Evolutionary conservation across 805 yeast genomes (phyloP).

Genomic region (Ogataea salicorniae): DNA sequence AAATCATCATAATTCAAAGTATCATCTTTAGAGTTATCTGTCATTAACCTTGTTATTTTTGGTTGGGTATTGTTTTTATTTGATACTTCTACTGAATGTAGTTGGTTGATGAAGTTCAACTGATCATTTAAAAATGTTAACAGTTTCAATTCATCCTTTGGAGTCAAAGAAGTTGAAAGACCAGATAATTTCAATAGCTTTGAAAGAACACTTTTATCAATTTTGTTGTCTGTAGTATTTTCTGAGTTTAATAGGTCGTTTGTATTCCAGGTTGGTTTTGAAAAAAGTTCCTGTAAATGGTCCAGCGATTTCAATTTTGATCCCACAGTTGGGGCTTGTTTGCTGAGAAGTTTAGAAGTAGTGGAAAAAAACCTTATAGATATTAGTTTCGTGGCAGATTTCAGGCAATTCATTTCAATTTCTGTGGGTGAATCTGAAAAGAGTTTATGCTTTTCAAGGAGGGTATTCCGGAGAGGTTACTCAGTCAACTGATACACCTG

Average conservation of each 20-base stretch:
- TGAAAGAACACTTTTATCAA: conserved; percentile 12
- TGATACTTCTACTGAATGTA: conserved; percentile 30
- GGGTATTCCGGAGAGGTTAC: no score
- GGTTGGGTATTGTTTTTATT: neutral
- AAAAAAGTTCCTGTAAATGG: conserved; percentile 16
- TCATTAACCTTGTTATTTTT: conserved; percentile 26
- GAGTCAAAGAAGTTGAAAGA: conserved; percentile 29
- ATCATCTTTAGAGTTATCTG: conserved; percentile 18
- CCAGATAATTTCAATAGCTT: conserved; percentile 48
- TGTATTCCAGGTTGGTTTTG: conserved; percentile 25
- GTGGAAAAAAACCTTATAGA: no score
- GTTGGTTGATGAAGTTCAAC: conserved; percentile 42
- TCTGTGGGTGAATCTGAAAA: no score
- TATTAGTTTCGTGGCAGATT: no score
- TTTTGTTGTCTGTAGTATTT: conserved; percentile 1
- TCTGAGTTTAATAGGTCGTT: conserved; percentile 16
- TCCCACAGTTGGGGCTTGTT: conserved; percentile 4
- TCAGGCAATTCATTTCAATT: no score
- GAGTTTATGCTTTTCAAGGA: no score
- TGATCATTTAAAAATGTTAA: conserved; percentile 39
- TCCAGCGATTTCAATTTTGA: conserved; percentile 7
- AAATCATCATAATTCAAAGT: conserved; percentile 30
- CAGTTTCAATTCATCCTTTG: conserved; percentile 28
- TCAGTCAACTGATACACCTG: no score
- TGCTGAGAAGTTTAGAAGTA: no score